These are phyloP conservation scores for Clarkia xantiana DNA, from an alignment of 345 rosid genomes.

Conservation along the genomic window DNA sequence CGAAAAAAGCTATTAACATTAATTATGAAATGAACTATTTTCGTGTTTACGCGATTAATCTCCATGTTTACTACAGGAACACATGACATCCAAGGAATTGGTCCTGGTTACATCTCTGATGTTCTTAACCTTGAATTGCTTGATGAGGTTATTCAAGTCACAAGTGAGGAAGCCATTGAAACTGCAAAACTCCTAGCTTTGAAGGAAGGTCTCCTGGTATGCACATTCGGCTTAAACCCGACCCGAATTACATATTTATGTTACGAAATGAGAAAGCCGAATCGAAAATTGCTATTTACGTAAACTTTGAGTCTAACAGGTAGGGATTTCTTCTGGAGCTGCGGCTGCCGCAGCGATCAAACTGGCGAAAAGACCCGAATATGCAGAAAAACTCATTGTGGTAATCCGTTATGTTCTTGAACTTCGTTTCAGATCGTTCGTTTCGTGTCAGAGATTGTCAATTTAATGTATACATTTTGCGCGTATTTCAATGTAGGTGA, in stretches of 20 bases:
- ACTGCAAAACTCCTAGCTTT: conserved; percentile 29
- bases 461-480: background rate
- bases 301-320: conserved; percentile 12
- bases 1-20: no score
- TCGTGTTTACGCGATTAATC: background rate
- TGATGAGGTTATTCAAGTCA: conserved; percentile 40
- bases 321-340: conserved; percentile 51
- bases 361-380: conserved; percentile 39
- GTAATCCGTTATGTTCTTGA: conserved; percentile 12
- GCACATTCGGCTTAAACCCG: background rate
- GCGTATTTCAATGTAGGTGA: conserved; percentile 21
- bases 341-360: conserved; percentile 39
- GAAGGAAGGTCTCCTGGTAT: conserved; percentile 43
- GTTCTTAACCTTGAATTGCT: conserved; percentile 28
- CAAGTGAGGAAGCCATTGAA: conserved; percentile 41
- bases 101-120: conserved; percentile 36
- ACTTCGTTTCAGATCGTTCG: background rate
- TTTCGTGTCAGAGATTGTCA: background rate
- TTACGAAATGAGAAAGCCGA: background rate
- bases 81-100: conserved; percentile 50
- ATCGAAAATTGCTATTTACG: background rate
- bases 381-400: conserved; percentile 37
- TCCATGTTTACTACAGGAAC: conserved; percentile 15
- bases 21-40: background rate
- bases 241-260: background rate